Conservation (phyloP, 1,139 yeast species). For the Suhomyces bokatorum region DNA sequence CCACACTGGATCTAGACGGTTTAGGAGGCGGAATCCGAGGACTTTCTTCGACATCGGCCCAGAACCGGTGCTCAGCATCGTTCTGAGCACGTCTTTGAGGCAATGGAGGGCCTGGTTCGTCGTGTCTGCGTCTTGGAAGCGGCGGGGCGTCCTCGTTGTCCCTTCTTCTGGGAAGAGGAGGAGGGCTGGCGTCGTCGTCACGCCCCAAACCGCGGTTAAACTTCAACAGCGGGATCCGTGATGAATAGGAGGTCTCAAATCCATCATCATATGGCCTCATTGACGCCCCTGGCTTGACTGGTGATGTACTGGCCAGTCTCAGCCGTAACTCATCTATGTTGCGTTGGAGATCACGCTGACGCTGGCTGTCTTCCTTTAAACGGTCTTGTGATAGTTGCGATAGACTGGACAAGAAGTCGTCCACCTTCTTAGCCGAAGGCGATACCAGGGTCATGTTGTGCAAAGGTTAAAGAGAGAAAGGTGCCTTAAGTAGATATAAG, state of each 20-base stretch:
- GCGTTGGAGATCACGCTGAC: constrained; percentile 34
- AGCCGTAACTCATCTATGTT: constrained; percentile 32
- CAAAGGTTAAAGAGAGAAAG: background rate
- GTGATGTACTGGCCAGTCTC: constrained; percentile 29
- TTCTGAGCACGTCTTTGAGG: constrained; percentile 18
- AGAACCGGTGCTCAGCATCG: background rate
- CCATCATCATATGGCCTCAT: background rate
- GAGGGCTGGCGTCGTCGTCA: constrained; percentile 8
- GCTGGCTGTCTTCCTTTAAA: constrained; percentile 32
- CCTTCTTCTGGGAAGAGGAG: constrained; percentile 13
- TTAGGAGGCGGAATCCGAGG: constrained; percentile 14
- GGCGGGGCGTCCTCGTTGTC: constrained; percentile 14
- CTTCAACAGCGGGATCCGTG: constrained; percentile 19
- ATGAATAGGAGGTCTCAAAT: background rate
- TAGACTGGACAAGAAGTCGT: constrained; percentile 35
- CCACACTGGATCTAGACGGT: constrained; percentile 9
- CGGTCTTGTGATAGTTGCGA: constrained; percentile 37
- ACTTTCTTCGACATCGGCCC: constrained; percentile 7
- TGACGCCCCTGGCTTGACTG: constrained; percentile 14
- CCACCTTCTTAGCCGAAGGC: constrained; percentile 33
- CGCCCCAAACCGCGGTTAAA: constrained; percentile 19
- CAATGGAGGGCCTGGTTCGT: constrained; percentile 11
- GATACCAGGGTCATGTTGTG: constrained; percentile 17
- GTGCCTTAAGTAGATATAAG: background rate
- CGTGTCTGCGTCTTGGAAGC: constrained; percentile 19